Percentiles rank a stretch among this genome's conserved stretches.
These are phyloP conservation scores for Colletotrichum gloeosporioides DNA, from an alignment of 2,329 filamentous ascomycete species.

Conservation along the genomic window DNA sequence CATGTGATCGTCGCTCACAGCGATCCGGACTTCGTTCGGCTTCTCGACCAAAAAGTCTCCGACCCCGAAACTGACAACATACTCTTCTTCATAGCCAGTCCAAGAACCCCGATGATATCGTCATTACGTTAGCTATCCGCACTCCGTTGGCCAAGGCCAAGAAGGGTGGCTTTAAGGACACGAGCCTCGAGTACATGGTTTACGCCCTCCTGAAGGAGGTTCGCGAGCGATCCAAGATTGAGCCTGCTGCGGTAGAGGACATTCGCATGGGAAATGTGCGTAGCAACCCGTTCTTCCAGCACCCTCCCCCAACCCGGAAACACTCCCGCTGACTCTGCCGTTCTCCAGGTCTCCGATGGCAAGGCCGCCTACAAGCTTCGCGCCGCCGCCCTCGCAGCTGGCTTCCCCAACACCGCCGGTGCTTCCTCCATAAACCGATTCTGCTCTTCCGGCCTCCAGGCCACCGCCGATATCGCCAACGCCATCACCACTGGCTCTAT, in stretches of 20 bases:
- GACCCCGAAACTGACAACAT: slow-evolving; percentile 19
- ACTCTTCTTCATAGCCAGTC: slow-evolving; percentile 65
- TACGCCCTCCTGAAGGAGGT: slow-evolving; percentile 83
- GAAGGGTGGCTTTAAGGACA: slow-evolving; percentile 97
- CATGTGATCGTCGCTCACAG: slow-evolving; percentile 3
- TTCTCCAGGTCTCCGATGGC: slow-evolving; percentile 72
- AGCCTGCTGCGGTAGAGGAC: slow-evolving; percentile 84
- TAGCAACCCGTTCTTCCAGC: slow-evolving; percentile 11
- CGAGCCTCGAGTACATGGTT: slow-evolving; percentile 83
- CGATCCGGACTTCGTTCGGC: neutral
- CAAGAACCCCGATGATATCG: slow-evolving; percentile 94
- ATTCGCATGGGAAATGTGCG: slow-evolving; percentile 90
- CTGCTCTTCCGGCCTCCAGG: slow-evolving; percentile 96
- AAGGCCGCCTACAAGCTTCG: slow-evolving; percentile 92
- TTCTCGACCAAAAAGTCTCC: neutral
- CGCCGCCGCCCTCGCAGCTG: slow-evolving; percentile 86
- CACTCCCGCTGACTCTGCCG: neutral
- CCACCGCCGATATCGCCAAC: slow-evolving; percentile 92
- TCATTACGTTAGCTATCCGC: slow-evolving; percentile 91
- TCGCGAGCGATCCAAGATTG: slow-evolving; percentile 73
- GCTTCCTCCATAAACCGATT: slow-evolving; percentile 91
- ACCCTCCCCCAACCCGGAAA: neutral
- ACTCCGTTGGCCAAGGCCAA: slow-evolving; percentile 87
- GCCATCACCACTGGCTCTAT: slow-evolving; percentile 83
- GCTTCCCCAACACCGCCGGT: slow-evolving; percentile 88